Evolutionary conservation across 805 yeast genomes (phyloP).

Genomic region (Saturnispora zaruensis): DNA sequence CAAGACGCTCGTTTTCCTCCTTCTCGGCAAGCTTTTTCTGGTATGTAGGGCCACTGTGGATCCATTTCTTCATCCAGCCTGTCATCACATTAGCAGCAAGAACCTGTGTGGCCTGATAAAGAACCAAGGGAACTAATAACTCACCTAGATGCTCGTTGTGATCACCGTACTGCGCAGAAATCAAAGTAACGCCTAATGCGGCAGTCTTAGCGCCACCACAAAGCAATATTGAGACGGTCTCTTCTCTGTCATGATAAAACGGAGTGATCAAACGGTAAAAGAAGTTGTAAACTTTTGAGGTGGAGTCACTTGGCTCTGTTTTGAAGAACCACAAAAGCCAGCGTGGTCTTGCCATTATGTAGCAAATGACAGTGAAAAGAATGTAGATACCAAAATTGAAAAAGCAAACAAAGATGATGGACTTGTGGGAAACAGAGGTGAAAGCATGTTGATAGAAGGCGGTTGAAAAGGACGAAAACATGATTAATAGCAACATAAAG

Average conservation of each 20-base stretch:
- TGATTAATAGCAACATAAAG: slow-evolving; percentile 64
- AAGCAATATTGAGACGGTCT: slow-evolving; percentile 71
- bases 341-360: slow-evolving; percentile 49
- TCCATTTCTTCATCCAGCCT: slow-evolving; percentile 63
- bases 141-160: slow-evolving; percentile 54
- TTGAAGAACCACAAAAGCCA: slow-evolving; percentile 35
- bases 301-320: slow-evolving; percentile 38
- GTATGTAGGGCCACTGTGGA: slow-evolving; percentile 25
- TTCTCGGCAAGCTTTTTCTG: not conserved
- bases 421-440: slow-evolving; percentile 38
- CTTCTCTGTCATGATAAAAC: slow-evolving; percentile 60
- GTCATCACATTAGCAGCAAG: slow-evolving; percentile 69
- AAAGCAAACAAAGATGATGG: slow-evolving; percentile 70
- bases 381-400: slow-evolving; percentile 75
- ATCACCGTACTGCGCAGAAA: slow-evolving; percentile 57
- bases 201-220: slow-evolving; percentile 95
- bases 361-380: slow-evolving; percentile 64
- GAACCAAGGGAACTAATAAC: slow-evolving; percentile 70
- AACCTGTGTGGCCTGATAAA: slow-evolving; percentile 84
- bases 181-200: slow-evolving; percentile 78
- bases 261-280: slow-evolving; percentile 44
- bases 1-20: not conserved
- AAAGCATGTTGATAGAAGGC: slow-evolving; percentile 82
- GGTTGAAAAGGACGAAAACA: slow-evolving; percentile 60
- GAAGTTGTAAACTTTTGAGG: slow-evolving; percentile 37